Evolutionary conservation across 495 filamentous ascomycete species (phyloP).

Genomic region (Neurospora sp.): DNA sequence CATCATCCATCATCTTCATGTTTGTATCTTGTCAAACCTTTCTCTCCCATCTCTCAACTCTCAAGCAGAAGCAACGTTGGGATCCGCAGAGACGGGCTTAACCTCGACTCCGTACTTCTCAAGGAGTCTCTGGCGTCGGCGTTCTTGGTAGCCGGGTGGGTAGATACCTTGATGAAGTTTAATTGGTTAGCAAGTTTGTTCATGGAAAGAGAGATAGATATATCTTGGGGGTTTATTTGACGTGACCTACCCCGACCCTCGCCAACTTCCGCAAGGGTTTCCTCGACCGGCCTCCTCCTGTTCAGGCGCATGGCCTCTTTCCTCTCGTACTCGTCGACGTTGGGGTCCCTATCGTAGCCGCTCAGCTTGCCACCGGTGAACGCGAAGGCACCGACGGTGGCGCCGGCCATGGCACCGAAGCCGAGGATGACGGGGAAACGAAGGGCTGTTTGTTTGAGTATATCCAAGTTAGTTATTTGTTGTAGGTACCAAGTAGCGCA

Average conservation of each 20-base stretch:
- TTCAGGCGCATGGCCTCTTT: slow-evolving; percentile 68
- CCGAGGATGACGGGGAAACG: slow-evolving; percentile 74
- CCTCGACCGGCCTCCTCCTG: slow-evolving; percentile 64
- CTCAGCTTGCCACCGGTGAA: slow-evolving; percentile 67
- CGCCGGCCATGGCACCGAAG: slow-evolving; percentile 56
- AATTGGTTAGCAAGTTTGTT: not conserved
- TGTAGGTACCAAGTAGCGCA: not conserved
- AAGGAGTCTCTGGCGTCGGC: slow-evolving; percentile 74
- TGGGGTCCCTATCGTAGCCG: slow-evolving; percentile 40
- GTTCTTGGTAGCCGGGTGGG: slow-evolving; percentile 76
- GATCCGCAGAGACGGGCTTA: slow-evolving; percentile 36
- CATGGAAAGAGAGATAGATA: not conserved
- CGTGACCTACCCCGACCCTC: slow-evolving; percentile 71
- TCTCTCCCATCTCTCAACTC: not conserved
- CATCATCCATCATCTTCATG: not conserved
- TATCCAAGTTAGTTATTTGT: slow-evolving; percentile 17
- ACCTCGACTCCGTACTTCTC: slow-evolving; percentile 88
- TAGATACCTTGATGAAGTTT: slow-evolving; percentile 52
- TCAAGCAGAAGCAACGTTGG: slow-evolving; percentile 12
- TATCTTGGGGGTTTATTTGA: not conserved
- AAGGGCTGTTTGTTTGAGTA: slow-evolving; percentile 36
- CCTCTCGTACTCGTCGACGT: slow-evolving; percentile 69
- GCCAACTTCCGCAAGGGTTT: slow-evolving; percentile 74
- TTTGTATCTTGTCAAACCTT: not conserved
- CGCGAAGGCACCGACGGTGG: slow-evolving; percentile 58